These are phyloP conservation scores for Bacidia rubella DNA, from an alignment of 495 filamentous ascomycete species.

Conservation along the genomic window DNA sequence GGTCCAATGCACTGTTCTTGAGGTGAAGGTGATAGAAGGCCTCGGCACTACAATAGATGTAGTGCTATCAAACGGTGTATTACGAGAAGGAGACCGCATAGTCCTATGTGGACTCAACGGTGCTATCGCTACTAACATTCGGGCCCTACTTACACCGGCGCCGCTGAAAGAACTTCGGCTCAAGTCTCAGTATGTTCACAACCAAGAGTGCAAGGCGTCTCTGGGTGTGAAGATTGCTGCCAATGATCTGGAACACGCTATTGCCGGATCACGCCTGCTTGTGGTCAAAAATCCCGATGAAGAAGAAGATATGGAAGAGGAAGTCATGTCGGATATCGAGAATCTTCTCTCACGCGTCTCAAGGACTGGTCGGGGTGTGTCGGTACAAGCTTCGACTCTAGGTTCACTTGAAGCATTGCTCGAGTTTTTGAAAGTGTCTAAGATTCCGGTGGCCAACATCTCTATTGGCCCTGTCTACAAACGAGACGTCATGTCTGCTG, in stretches of 20 bases:
- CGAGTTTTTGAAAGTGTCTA: slow-evolving; percentile 85
- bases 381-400: slow-evolving; percentile 92
- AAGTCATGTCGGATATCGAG: slow-evolving; percentile 91
- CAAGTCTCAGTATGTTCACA: slow-evolving; percentile 91
- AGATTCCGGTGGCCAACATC: slow-evolving; percentile 95
- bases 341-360: slow-evolving; percentile 80
- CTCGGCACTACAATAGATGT: slow-evolving; percentile 99
- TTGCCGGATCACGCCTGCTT: slow-evolving; percentile 87
- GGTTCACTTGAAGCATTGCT: slow-evolving; percentile 93
- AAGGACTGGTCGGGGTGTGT: slow-evolving; percentile 83
- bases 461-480: slow-evolving; percentile 97
- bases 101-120: slow-evolving; percentile 92
- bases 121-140: slow-evolving; percentile 84
- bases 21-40: slow-evolving; percentile 98
- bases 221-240: slow-evolving; percentile 98
- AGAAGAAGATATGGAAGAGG: slow-evolving; percentile 89
- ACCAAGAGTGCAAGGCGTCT: slow-evolving; percentile 97
- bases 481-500: slow-evolving; percentile 94
- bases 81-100: slow-evolving; percentile 87
- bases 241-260: slow-evolving; percentile 89
- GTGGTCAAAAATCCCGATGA: slow-evolving; percentile 92
- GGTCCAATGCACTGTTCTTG: slow-evolving; percentile 93
- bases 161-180: slow-evolving; percentile 88
- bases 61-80: slow-evolving; percentile 87
- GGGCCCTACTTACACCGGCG: slow-evolving; percentile 91